Evolutionary conservation across 2,329 filamentous ascomycete species (phyloP).

Genomic region (Zarea fungicola): DNA sequence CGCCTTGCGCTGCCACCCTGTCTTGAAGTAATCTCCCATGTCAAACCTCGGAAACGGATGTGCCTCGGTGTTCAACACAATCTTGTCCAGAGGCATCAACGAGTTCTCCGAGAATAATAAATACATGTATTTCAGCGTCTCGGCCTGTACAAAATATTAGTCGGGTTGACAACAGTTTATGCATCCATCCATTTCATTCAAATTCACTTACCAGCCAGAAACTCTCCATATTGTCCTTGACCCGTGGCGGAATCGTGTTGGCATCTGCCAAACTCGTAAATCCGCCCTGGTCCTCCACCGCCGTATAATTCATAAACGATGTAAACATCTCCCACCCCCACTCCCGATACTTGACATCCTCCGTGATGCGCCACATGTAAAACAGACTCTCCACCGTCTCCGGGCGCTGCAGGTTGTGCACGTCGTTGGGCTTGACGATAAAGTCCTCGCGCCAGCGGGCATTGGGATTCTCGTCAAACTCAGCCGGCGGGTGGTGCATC

Average conservation of each 20-base stretch:
- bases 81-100: constrained; percentile 74
- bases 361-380: constrained; percentile 98
- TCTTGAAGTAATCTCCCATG: constrained; percentile 69
- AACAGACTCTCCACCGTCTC: constrained; percentile 96
- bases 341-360: constrained; percentile 79
- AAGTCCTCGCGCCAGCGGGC: constrained; percentile 74
- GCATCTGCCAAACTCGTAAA: constrained; percentile 80
- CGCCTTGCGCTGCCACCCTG: constrained; percentile 72
- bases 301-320: constrained; percentile 79
- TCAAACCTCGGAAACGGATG: constrained; percentile 87
- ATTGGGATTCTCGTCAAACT: constrained; percentile 46
- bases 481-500: constrained; percentile 42
- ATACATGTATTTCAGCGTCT: constrained; percentile 97
- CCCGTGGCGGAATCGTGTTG: constrained; percentile 60
- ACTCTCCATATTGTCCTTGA: constrained; percentile 93
- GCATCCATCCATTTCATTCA: constrained; percentile 4
- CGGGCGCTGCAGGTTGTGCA: constrained; percentile 89
- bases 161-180: no score
- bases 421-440: constrained; percentile 72
- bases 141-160: constrained; percentile 53
- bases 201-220: constrained; percentile 78
- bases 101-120: constrained; percentile 84
- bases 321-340: constrained; percentile 99
- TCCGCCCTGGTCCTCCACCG: constrained; percentile 69
- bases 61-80: constrained; percentile 95